These are phyloP conservation scores for Colletotrichum limetticola DNA, from an alignment of 2,329 filamentous ascomycete species.

Conservation along the genomic window DNA sequence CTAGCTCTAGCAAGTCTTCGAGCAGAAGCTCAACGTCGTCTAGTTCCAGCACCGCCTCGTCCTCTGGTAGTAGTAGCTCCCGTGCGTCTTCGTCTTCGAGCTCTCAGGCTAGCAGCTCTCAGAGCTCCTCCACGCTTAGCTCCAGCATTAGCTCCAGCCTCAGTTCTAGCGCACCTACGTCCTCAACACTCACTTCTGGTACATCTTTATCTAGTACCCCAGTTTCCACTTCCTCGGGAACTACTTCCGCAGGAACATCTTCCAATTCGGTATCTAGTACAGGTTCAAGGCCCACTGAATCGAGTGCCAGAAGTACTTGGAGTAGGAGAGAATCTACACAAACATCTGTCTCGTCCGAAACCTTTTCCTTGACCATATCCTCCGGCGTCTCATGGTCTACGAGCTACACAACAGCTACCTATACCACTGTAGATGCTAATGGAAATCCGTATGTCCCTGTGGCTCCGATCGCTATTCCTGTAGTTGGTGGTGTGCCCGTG, in stretches of 20 bases:
- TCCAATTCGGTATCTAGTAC: neutral
- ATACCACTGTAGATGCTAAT: constrained; percentile 1
- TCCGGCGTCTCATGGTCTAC: constrained; percentile 14
- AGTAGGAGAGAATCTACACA: constrained; percentile 5
- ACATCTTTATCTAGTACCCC: neutral
- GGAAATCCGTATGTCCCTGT: constrained; percentile 9
- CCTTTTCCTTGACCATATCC: constrained; percentile 1
- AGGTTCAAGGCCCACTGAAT: neutral
- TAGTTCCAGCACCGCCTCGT: neutral
- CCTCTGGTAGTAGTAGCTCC: neutral
- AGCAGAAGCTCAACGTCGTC: neutral
- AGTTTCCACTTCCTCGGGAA: neutral
- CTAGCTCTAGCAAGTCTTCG: neutral
- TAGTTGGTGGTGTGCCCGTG: neutral
- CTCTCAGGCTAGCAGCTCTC: neutral
- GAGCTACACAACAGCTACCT: neutral
- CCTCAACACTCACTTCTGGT: neutral
- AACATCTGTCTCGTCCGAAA: neutral
- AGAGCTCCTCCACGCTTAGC: neutral
- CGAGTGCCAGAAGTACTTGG: neutral
- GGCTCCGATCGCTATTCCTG: neutral
- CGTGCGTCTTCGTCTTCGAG: neutral
- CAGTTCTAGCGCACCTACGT: neutral
- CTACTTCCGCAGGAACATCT: neutral
- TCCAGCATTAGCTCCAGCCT: neutral